Base-by-base conservation (phyloP, 2,329 filamentous ascomycete species). In the Cercospora brassicicola region DNA sequence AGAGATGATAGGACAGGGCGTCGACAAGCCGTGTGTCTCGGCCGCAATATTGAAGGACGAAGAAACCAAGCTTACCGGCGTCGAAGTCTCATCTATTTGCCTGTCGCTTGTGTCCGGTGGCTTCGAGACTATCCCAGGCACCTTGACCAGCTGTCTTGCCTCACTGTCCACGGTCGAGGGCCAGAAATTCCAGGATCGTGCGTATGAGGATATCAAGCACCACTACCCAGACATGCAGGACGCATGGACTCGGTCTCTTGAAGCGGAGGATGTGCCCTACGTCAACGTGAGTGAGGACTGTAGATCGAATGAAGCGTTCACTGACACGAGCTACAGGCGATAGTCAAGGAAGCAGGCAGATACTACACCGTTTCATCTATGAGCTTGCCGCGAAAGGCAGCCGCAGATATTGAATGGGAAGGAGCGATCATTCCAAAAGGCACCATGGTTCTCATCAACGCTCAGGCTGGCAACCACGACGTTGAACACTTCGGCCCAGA, bases 371-470 rank as follows among this genome's bases (percentile, higher is more conserved):
- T 86, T 23, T 83, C 80, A 68, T 79, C 83, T 2, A 86, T 87
- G 84, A 83, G 81, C 69, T 74, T 86, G 39, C 85, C 85, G 0
- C 74, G 85, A 11, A 84, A 84, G 75, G 85, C 84, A 0, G 81
- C 84, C 18, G 80, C 78, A 0, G 83, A 85, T 53, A 80, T 87
- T 9, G 76, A 82, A 9, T 71, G 33, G 57, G 81, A 85, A 31
- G 83, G 84, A 0, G 83, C 83, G 0, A 78, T 80, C 6, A 86
- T 86, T 53, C 84, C 84, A 0, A 77, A 81, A 2, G 83, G 84
- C 66, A 86, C 84, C 0, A 86, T 86, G 83, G 80, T 86, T 1
- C 76, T 86, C 63, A 84, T 86, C 71, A 86, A 87, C 70, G 83
- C 84, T 0, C 84, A 86, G 71, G 85, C 85, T 23, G 84, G 81